Percentiles rank a stretch among this genome's conserved stretches.
Conservation (phyloP, 805 yeast species). For the Candida berthetii region DNA sequence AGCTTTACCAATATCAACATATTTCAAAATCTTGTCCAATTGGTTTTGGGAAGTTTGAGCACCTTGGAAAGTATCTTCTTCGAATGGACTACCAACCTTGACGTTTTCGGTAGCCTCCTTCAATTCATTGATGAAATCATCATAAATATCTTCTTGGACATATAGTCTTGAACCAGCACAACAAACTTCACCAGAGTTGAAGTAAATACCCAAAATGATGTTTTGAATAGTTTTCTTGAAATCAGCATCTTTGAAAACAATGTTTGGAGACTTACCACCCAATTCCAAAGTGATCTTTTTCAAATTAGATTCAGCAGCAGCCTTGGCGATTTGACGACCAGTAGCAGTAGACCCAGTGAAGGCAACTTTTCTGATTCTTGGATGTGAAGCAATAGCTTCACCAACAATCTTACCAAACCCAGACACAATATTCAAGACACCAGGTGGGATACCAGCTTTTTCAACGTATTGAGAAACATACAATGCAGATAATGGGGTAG, state of each 20-base stretch:
- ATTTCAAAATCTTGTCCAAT: conserved; percentile 56
- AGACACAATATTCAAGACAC: conserved; percentile 81
- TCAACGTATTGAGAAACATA: conserved; percentile 61
- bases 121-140: conserved; percentile 55
- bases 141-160: conserved; percentile 70
- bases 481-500: conserved; percentile 86
- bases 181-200: conserved; percentile 91
- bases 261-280: conserved; percentile 89
- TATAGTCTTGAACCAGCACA: conserved; percentile 89
- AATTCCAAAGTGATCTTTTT: conserved; percentile 80
- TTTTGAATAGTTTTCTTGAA: conserved; percentile 57
- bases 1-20: conserved; percentile 55
- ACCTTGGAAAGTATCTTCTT: conserved; percentile 63
- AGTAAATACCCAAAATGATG: conserved; percentile 72
- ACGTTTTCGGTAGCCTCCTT: conserved; percentile 38
- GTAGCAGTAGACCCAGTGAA: conserved; percentile 94
- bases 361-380: conserved; percentile 81
- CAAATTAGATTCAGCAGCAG: conserved; percentile 65
- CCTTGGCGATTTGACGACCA: conserved; percentile 67
- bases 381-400: conserved; percentile 70
- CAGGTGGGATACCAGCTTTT: conserved; percentile 88
- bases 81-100: conserved; percentile 78
- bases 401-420: conserved; percentile 89
- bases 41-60: conserved; percentile 69
- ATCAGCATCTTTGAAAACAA: conserved; percentile 74